Evolutionary conservation across 805 yeast genomes (phyloP), one percentile per base, ranked within the genome.

Genomic region (Teunomyces pallodes): DNA sequence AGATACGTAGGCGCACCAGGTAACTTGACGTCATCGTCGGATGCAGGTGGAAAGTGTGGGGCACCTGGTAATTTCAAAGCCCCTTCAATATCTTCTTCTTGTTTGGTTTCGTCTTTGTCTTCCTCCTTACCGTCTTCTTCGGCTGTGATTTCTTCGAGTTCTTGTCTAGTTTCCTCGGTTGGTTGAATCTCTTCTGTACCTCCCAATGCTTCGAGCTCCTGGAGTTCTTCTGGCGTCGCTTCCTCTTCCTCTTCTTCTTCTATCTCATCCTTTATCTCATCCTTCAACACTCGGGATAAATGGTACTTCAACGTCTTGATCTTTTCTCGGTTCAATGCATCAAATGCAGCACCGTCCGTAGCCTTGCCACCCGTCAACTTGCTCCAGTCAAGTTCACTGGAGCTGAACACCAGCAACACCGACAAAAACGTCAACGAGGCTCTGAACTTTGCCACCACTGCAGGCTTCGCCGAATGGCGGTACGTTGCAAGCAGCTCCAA

Each of bases 1-100:
- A 71, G 55, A 54, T 66, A 69, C 46, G 58, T 66, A 6, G 77
- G 77, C 0, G 75, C 76, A 0, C 77, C 76, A 0, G 77, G 77
- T 27, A 73, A 58, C 46, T 59, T 61, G 14, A 72, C 54, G 9
- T 51, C 52, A 13, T 55, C 61, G 4, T 54, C 49, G 33, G 57
- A 64, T 12, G 59, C 59, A 0, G 70, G 74, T 5, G 62, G 54
- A 45, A 68, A 62, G 43, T 65, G 70, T 2, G 77, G 77, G 0
- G 69, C 76, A 1, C 72, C 70, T 0, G 77, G 77, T 17, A 72
- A 60, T 2, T 50, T 49, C n/a, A 59, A 48, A 9, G 35, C 45
- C 24, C 51, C 17, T 17, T 46, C 42, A 39, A 28, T 35, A 9
- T 28, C 46, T 2, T 17, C 17, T 17, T 42, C 44, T 9, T 30